Evolutionary conservation across 163 green algal genomes (phyloP), one percentile per base, ranked within the genome.

Genomic region (Prototheca wickerhamii): DNA sequence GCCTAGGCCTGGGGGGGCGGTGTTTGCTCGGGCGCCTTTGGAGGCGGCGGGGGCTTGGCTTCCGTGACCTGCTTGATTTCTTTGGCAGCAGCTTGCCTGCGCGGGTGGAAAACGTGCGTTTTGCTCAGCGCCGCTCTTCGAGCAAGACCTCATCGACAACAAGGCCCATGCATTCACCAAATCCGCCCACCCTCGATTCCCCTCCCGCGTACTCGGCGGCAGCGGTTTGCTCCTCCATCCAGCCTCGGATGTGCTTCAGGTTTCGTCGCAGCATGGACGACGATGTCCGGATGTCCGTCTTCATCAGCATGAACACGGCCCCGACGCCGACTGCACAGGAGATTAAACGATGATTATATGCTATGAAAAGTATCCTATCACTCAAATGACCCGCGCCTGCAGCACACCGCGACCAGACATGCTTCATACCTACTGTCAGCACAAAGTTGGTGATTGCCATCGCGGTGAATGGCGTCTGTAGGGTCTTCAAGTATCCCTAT

Each of bases 261-360:
- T 83, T 83, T 20, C 72, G 61, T 31, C 69, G 65, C 29, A 83
- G 51, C 53, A 73, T 77, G 2, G 74, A 56, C 0, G 76, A 73
- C 10, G 58, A 68, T 52, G 35, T 46, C 37, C 66, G 69, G 34
- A 83, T 50, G 60, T 83, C 76, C 18, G 66, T 60, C 60, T 72
- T 82, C 76, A 83, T 83, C 1, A 83, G 58, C 44, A 69, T 72
- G 4, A 64, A 70, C 21, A 83, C 63, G 3, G 74, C 64, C 7
- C 74, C 74, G 25, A 83, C 58, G 25, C 74, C 76, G 20, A 74
- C 76, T 83, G 69, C 59, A 65, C 1, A 17, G 12, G 26, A 17
- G 31, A 31, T 25, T 29, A n/a, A n/a, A n/a, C n/a, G n/a, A n/a
- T n/a, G n/a, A n/a, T n/a, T n/a, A n/a, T n/a, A n/a, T n/a, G n/a